Conservation (phyloP, 2,329 filamentous ascomycete genomes). For the Aspergillus arachidicola region DNA sequence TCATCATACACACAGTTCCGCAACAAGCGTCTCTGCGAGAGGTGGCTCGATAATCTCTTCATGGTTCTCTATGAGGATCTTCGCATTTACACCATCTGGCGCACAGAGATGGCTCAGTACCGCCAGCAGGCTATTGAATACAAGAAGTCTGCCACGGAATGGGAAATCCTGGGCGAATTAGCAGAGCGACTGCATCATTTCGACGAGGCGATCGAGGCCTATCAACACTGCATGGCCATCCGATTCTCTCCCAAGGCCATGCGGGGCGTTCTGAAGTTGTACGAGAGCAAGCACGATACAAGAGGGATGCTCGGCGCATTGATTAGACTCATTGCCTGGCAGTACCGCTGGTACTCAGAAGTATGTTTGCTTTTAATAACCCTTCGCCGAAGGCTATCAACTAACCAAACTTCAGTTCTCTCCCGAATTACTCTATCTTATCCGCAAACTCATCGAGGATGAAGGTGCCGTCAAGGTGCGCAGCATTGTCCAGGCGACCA, state of each 20-base stretch:
- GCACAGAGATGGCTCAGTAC: slow-evolving; percentile 95
- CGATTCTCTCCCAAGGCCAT: slow-evolving; percentile 94
- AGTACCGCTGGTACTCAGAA: slow-evolving; percentile 99
- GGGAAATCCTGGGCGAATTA: slow-evolving; percentile 94
- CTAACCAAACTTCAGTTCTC: slow-evolving; percentile 66
- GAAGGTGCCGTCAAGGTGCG: slow-evolving; percentile 96
- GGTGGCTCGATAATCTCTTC: slow-evolving; percentile 97
- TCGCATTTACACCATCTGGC: slow-evolving; percentile 98
- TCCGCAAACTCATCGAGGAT: slow-evolving; percentile 92
- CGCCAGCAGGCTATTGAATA: slow-evolving; percentile 91
- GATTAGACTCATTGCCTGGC: slow-evolving; percentile 93
- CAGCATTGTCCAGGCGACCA: slow-evolving; percentile 95
- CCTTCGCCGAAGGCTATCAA: slow-evolving; percentile 16
- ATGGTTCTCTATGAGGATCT: slow-evolving; percentile 99
- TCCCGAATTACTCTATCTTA: slow-evolving; percentile 81
- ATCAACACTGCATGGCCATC: slow-evolving; percentile 80
- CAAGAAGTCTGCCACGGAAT: slow-evolving; percentile 95
- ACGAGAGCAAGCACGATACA: slow-evolving; percentile 76
- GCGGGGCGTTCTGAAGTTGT: slow-evolving; percentile 77
- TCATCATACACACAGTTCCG: slow-evolving; percentile 86
- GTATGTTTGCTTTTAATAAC: slow-evolving; percentile 43
- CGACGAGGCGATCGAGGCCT: slow-evolving; percentile 91
- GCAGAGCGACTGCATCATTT: slow-evolving; percentile 90
- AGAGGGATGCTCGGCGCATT: slow-evolving; percentile 80
- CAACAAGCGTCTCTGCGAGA: slow-evolving; percentile 94